These are phyloP conservation scores for Tirmania nivea DNA, from an alignment of 495 filamentous ascomycete genomes.

Conservation along the genomic window DNA sequence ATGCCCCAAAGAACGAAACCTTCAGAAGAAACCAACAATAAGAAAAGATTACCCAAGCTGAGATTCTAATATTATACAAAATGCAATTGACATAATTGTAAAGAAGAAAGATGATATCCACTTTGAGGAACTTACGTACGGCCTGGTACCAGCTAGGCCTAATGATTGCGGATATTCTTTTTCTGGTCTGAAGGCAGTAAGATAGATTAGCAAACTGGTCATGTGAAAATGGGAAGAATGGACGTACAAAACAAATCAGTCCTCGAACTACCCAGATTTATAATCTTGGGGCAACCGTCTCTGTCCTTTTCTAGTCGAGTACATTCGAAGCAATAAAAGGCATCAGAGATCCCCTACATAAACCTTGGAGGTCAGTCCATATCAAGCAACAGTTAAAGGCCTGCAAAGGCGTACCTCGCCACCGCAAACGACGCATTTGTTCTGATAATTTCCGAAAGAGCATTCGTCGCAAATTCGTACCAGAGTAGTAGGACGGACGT, in stretches of 20 bases:
- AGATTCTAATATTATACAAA: no score
- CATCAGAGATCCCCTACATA: conserved; percentile 66
- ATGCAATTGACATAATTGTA: no score
- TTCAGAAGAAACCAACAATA: no score
- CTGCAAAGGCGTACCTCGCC: conserved; percentile 36
- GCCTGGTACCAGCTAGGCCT: neutral
- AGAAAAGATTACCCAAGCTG: no score
- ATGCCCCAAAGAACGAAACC: no score
- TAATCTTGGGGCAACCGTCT: conserved; percentile 98
- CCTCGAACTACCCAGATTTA: conserved; percentile 83
- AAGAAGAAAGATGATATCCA: no score
- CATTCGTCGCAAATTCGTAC: conserved; percentile 98
- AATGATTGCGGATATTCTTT: conserved; percentile 20
- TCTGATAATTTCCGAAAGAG: conserved; percentile 98
- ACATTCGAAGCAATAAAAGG: conserved; percentile 99
- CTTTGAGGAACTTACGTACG: no score
- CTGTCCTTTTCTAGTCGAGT: conserved; percentile 92
- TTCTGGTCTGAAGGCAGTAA: conserved; percentile 17
- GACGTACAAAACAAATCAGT: conserved; percentile 77
- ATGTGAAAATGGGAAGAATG: neutral
- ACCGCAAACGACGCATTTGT: conserved; percentile 97
- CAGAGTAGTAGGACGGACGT: conserved; percentile 91
- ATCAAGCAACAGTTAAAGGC: neutral
- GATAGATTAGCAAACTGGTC: neutral
- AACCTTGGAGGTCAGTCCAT: neutral